Conservation (phyloP, 2,329 filamentous ascomycete genomes). For the Xylaria hypoxylon region DNA sequence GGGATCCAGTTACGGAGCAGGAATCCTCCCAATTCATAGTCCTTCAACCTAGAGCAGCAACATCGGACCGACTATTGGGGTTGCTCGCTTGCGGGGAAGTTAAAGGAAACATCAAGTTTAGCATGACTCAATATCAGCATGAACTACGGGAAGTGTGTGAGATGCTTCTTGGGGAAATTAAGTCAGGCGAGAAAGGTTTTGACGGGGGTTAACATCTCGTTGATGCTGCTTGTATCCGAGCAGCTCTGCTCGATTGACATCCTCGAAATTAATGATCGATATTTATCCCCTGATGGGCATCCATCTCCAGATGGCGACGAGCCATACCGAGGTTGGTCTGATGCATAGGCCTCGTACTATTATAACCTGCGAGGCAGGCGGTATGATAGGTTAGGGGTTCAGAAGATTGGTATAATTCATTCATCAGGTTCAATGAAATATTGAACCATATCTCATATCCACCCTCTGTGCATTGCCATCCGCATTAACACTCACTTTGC, state of each 20-base stretch:
- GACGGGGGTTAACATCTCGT: slow-evolving; percentile 28
- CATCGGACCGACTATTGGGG: not conserved
- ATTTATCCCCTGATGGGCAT: too few species aligned
- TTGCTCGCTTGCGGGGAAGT: not conserved
- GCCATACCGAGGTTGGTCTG: too few species aligned
- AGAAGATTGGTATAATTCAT: too few species aligned
- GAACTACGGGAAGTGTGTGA: slow-evolving; percentile 2
- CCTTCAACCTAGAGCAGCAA: slow-evolving; percentile 1
- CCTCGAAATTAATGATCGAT: too few species aligned
- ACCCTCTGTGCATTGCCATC: too few species aligned
- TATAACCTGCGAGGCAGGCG: too few species aligned
- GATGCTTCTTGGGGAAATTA: slow-evolving; percentile 24
- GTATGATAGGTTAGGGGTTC: too few species aligned
- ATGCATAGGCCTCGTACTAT: too few species aligned
- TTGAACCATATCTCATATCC: too few species aligned
- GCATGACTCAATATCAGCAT: not conserved
- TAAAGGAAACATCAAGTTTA: not conserved
- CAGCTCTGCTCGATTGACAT: slow-evolving; percentile 4
- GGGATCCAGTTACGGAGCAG: not conserved
- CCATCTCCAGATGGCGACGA: too few species aligned
- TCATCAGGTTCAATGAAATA: too few species aligned
- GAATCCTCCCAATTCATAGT: not conserved
- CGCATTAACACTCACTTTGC: too few species aligned
- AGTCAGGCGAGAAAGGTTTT: slow-evolving; percentile 15
- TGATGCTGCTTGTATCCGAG: slow-evolving; percentile 24